Conservation (phyloP, 2,329 filamentous ascomycete genomes). For the Colletotrichum eremochloae region DNA sequence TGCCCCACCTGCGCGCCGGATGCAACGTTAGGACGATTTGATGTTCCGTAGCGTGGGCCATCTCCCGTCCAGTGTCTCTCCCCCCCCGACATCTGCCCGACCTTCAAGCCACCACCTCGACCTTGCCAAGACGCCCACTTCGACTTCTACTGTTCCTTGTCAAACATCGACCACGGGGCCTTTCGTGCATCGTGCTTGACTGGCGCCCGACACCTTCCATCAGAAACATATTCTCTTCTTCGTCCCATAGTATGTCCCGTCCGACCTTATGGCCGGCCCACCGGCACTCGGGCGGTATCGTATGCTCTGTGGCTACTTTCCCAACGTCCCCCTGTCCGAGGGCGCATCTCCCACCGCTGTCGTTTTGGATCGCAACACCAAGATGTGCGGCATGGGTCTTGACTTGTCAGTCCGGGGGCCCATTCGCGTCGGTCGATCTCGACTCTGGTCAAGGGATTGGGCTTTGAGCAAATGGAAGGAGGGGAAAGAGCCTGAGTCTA, state of each 20-base stretch:
- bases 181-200: constrained; percentile 32
- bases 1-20: constrained; percentile 8
- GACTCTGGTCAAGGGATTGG: constrained; percentile 9
- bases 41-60: constrained; percentile 29
- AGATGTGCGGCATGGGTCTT: constrained; percentile 39
- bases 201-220: constrained; percentile 31
- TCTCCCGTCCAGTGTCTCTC: constrained; percentile 35
- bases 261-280: constrained; percentile 35
- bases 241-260: constrained; percentile 36
- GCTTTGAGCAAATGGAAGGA: neutral
- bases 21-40: neutral
- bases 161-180: constrained; percentile 31
- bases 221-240: constrained; percentile 39
- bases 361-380: constrained; percentile 38
- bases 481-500: constrained; percentile 16
- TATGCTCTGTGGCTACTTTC: constrained; percentile 35
- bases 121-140: constrained; percentile 30
- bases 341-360: constrained; percentile 36
- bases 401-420: constrained; percentile 36
- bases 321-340: constrained; percentile 39
- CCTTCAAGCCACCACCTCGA: neutral
- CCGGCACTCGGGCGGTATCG: constrained; percentile 31
- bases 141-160: constrained; percentile 31
- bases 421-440: constrained; percentile 39
- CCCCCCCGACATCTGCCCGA: constrained; percentile 15